Evolutionary conservation across 441 rosid species (phyloP).

Genomic region (Breynia disticha): DNA sequence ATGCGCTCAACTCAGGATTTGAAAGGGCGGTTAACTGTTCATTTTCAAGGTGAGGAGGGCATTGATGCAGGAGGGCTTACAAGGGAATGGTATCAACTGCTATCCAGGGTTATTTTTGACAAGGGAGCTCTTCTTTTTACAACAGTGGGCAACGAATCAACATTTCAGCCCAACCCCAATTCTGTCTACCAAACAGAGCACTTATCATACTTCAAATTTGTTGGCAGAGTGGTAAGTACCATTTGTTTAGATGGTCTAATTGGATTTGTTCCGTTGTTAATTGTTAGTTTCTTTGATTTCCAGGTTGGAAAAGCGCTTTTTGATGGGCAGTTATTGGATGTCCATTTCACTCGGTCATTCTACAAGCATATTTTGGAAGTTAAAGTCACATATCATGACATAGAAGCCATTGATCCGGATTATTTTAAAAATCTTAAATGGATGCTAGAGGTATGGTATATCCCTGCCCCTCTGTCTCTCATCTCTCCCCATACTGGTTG

Average conservation of each 20-base stretch:
- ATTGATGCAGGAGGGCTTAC: constrained; percentile 98
- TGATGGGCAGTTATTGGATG: constrained; percentile 86
- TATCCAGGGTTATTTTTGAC: constrained; percentile 94
- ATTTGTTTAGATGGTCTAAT: constrained; percentile 10
- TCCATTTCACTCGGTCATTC: too few species aligned
- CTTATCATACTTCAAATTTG: constrained; percentile 90
- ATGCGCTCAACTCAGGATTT: constrained; percentile 72
- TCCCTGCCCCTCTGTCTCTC: background rate
- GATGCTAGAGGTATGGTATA: constrained; percentile 88
- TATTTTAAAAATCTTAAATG: constrained; percentile 82
- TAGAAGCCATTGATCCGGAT: constrained; percentile 94
- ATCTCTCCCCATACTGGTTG: background rate
- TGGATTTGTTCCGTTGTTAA: background rate
- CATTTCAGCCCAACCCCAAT: constrained; percentile 96
- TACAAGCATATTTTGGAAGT: constrained; percentile 90
- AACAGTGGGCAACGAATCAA: constrained; percentile 91
- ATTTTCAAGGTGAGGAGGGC: constrained; percentile 96
- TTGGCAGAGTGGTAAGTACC: constrained; percentile 89
- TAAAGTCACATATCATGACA: constrained; percentile 88
- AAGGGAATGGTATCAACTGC: constrained; percentile 94
- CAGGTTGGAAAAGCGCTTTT: constrained; percentile 96
- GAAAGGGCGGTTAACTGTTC: constrained; percentile 86
- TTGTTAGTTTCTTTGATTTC: constrained; percentile 8
- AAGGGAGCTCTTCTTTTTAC: constrained; percentile 92
- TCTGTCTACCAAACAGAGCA: constrained; percentile 95